A percentile compares a stretch with the other conserved stretches of the same genome.
Conservation (phyloP, 169 alveolate species). For the Plasmodium reichenowi region DNA sequence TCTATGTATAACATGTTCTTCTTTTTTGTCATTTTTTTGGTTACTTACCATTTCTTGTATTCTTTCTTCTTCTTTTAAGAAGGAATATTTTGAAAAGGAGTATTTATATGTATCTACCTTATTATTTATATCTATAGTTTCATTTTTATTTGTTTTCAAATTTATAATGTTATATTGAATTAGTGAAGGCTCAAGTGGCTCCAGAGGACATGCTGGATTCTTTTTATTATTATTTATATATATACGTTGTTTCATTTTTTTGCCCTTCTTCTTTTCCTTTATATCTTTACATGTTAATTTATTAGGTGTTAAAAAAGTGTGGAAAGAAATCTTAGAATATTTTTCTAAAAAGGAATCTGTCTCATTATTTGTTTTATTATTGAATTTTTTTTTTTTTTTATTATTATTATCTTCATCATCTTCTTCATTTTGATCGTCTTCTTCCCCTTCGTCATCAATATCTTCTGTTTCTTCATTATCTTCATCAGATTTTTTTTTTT, state of each 20-base stretch:
- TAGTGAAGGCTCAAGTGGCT: neutral
- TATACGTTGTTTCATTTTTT: neutral
- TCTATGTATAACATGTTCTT: constrained; percentile 27
- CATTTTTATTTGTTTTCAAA: neutral
- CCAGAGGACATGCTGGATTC: neutral
- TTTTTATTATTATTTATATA: neutral
- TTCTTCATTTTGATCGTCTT: neutral
- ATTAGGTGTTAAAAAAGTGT: neutral
- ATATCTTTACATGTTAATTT: too few relatives aligned
- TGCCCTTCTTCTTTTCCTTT: neutral
- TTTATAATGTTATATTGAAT: too few relatives aligned
- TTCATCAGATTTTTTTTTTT: constrained; percentile 4
- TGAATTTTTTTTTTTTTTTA: constrained; percentile 8
- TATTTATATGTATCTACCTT: too few relatives aligned
- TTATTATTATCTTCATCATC: neutral
- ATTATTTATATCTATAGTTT: neutral
- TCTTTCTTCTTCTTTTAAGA: neutral
- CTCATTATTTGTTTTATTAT: neutral
- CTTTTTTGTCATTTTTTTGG: neutral
- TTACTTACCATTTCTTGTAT: neutral
- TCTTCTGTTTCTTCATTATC: constrained; percentile 12
- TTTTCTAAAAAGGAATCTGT: constrained; percentile 37
- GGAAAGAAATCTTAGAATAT: neutral
- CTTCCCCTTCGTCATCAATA: neutral
- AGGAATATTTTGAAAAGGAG: neutral